Percentiles rank a stretch among this genome's conserved stretches.
Conservation (phyloP, 129 eudicot genomes). For the Lonicera japonica region DNA sequence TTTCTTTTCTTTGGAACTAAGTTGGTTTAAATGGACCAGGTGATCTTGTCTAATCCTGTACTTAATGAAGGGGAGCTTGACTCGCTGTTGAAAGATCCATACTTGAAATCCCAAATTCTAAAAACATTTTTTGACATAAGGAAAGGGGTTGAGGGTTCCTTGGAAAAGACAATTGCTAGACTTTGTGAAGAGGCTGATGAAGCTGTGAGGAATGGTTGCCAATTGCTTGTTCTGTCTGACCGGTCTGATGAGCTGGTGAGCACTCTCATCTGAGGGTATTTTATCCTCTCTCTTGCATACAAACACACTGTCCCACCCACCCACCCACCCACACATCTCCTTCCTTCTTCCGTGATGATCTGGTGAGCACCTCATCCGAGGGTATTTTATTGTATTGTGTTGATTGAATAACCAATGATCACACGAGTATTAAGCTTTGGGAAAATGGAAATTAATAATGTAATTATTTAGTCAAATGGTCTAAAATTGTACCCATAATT, state of each 20-base stretch:
- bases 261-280: conserved; percentile 1
- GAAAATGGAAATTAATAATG: too few relatives aligned
- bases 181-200: conserved; percentile 99
- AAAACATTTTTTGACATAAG: conserved; percentile 76
- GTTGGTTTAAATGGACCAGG: conserved; percentile 42
- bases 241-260: conserved; percentile 88
- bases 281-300: background rate
- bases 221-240: conserved; percentile 93
- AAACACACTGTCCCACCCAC: background rate
- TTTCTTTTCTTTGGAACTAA: conserved; percentile 6
- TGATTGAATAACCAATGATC: too few relatives aligned
- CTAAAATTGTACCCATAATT: too few relatives aligned
- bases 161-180: conserved; percentile 61
- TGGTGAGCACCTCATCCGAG: too few relatives aligned
- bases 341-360: background rate
- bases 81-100: conserved; percentile 63
- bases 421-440: too few relatives aligned
- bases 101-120: conserved; percentile 68
- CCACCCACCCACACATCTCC: background rate
- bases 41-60: conserved; percentile 82
- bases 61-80: conserved; percentile 94
- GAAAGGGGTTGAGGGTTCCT: conserved; percentile 92
- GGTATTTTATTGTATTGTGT: too few relatives aligned
- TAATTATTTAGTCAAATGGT: too few relatives aligned
- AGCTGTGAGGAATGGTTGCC: conserved; percentile 99